phyloP scores from a whole-genome alignment of 257 asterid genomes.

The Galeopsis tetrahit region DNA sequence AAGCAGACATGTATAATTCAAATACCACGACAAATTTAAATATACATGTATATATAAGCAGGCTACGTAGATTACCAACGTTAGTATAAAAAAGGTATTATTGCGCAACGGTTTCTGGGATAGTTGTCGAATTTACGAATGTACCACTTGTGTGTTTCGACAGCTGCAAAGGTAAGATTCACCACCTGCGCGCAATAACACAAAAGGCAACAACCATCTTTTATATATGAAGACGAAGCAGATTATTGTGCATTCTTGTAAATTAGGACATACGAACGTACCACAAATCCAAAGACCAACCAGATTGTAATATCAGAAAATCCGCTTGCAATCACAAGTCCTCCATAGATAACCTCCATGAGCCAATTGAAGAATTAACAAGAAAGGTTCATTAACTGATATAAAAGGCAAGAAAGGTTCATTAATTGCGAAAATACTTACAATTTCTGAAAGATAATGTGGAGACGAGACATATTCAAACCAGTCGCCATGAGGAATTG shows the following conservation, averaged over 20 bases:
- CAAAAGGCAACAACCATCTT: background rate
- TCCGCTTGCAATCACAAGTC: conserved; percentile 81
- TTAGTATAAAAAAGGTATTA: conserved; percentile 64
- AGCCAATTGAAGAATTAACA: conserved; percentile 18
- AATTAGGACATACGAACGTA: conserved; percentile 44
- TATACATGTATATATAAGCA: background rate
- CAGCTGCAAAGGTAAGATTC: conserved; percentile 77
- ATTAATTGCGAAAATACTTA: conserved; percentile 36
- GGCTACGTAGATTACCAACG: background rate
- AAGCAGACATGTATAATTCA: background rate
- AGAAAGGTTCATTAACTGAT: background rate
- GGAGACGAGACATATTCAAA: conserved; percentile 89
- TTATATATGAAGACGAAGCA: background rate
- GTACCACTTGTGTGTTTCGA: conserved; percentile 89
- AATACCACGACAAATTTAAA: background rate
- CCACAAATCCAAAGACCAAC: conserved; percentile 80
- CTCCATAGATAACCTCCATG: conserved; percentile 77
- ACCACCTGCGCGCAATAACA: conserved; percentile 59
- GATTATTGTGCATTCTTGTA: conserved; percentile 13
- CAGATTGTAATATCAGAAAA: conserved; percentile 68
- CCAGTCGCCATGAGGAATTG: conserved; percentile 89
- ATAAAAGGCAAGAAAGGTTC: conserved; percentile 14
- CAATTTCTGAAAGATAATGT: conserved; percentile 94
- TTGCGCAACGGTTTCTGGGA: conserved; percentile 66
- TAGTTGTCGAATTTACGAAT: conserved; percentile 74